Evolutionary conservation across 495 filamentous ascomycete species (phyloP).

Genomic region (Daldinia concentrica): DNA sequence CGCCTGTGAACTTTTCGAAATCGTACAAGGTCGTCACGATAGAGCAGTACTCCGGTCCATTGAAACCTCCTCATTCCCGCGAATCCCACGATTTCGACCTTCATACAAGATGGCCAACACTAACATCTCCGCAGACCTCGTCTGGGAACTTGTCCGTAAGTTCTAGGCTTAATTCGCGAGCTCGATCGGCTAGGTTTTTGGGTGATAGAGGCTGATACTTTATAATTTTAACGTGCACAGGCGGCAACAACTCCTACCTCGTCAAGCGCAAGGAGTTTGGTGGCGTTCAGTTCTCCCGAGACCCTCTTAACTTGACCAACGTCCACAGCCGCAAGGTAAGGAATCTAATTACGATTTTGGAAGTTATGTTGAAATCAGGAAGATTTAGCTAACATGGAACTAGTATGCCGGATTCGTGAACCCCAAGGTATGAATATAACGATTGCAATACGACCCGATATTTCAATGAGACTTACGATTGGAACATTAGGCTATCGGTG

Average conservation of each 20-base stretch:
- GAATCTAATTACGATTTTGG: constrained; percentile 18
- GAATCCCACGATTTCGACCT: constrained; percentile 36
- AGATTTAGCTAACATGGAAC: constrained; percentile 45
- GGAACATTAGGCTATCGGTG: constrained; percentile 76
- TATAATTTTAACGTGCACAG: constrained; percentile 54
- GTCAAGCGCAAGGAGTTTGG: constrained; percentile 83
- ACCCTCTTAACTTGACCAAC: constrained; percentile 91
- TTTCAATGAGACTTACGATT: constrained; percentile 38
- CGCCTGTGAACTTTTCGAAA: constrained; percentile 40
- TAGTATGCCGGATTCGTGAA: constrained; percentile 91
- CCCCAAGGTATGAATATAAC: constrained; percentile 75
- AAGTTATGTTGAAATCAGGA: not conserved
- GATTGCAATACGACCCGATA: constrained; percentile 3
- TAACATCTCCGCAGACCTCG: constrained; percentile 81
- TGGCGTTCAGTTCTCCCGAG: constrained; percentile 87
- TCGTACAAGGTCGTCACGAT: constrained; percentile 41
- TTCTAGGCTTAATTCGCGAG: constrained; percentile 39
- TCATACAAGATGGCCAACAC: constrained; percentile 57
- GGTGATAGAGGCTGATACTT: constrained; percentile 20
- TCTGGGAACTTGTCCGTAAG: constrained; percentile 92
- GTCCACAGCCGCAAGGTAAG: constrained; percentile 88
- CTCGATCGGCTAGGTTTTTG: not conserved
- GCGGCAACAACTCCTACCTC: constrained; percentile 82
- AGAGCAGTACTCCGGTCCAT: constrained; percentile 43
- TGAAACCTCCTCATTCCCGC: constrained; percentile 45